These are phyloP conservation scores for Trichocladium uniseriatum DNA, from an alignment of 495 filamentous ascomycete species.

Conservation along the genomic window DNA sequence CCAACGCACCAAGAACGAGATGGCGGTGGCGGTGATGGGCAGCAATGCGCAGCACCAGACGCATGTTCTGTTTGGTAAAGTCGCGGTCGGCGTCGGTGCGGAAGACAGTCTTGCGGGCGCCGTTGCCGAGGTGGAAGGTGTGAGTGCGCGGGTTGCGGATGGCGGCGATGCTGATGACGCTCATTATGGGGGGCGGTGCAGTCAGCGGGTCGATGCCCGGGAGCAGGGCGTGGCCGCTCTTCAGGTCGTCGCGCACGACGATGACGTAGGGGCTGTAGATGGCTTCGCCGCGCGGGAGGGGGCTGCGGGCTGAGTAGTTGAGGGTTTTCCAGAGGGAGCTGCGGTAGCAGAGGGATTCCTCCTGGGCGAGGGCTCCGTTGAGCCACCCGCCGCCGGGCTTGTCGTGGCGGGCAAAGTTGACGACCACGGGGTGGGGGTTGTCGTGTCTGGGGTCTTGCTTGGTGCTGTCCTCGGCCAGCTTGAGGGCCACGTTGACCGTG, in stretches of 20 bases:
- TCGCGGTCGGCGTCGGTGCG: conserved; percentile 24
- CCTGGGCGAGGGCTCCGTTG: conserved; percentile 47
- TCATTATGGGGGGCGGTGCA: conserved; percentile 41
- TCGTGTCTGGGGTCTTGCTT: too few species aligned
- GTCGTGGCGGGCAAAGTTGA: conserved; percentile 49
- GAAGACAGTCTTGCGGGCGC: conserved; percentile 22
- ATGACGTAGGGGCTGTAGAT: conserved; percentile 51
- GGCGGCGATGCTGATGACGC: conserved; percentile 50
- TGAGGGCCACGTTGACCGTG: too few species aligned
- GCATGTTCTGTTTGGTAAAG: conserved; percentile 49
- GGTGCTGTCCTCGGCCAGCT: too few species aligned
- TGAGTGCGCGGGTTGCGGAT: background rate
- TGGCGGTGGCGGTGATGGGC: conserved; percentile 40
- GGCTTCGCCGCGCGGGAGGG: conserved; percentile 30
- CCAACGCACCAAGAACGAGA: conserved; percentile 54
- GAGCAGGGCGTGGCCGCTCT: conserved; percentile 34
- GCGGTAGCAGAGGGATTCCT: conserved; percentile 55
- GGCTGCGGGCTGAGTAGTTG: conserved; percentile 39
- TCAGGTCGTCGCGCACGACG: conserved; percentile 40
- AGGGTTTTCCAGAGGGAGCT: conserved; percentile 45
- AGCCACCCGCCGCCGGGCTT: conserved; percentile 49
- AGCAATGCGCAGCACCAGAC: conserved; percentile 46
- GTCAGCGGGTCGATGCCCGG: background rate
- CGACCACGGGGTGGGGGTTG: conserved; percentile 19
- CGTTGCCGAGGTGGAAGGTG: background rate